Conservation (phyloP, 148 eudicot species). For the Bassia scoparia region DNA sequence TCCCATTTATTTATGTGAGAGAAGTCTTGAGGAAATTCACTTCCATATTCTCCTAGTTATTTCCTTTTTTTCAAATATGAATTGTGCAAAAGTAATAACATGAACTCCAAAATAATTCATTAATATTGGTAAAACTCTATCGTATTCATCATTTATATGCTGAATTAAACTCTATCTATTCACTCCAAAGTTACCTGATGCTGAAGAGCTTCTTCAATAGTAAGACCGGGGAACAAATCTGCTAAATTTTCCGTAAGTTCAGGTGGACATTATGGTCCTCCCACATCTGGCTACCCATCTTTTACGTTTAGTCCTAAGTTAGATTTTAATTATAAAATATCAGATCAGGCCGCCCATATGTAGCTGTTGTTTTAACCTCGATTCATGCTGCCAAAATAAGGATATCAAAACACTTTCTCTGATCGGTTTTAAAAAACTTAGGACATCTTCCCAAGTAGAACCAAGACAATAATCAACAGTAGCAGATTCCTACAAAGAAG, state of each 20-base stretch:
- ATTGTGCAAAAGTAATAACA: background rate
- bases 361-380: slow-evolving; percentile 5
- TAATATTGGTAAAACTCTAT: background rate
- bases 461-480: background rate
- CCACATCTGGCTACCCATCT: slow-evolving; percentile 40
- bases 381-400: background rate
- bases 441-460: slow-evolving; percentile 5
- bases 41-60: background rate
- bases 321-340: slow-evolving; percentile 1
- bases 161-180: too few species aligned
- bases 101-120: background rate
- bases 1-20: too few species aligned
- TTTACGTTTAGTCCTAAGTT: slow-evolving; percentile 2
- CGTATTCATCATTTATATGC: background rate
- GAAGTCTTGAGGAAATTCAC: too few species aligned
- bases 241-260: slow-evolving; percentile 46
- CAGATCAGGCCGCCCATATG: slow-evolving; percentile 5
- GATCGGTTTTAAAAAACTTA: background rate
- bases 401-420: background rate
- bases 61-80: background rate
- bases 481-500: background rate
- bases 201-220: slow-evolving; percentile 62
- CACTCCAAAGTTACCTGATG: slow-evolving; percentile 66
- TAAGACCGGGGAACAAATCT: slow-evolving; percentile 59
- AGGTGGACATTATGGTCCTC: slow-evolving; percentile 32